Evolutionary conservation across 176 grass and related monocot species (phyloP).

Genomic region (Triticum urartu): DNA sequence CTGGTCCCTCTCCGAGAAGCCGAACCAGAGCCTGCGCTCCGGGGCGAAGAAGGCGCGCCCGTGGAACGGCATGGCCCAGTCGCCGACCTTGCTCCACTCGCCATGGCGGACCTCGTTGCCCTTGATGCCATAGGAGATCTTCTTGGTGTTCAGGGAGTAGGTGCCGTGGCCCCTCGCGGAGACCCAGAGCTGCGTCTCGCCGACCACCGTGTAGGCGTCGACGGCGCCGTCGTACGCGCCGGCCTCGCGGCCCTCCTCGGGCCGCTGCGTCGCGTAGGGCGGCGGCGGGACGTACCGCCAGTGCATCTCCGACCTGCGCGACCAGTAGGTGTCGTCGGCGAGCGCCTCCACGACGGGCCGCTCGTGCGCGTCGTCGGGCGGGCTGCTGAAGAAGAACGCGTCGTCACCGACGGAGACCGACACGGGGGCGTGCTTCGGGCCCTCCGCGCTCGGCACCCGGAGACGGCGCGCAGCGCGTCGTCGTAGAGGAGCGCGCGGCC

Average conservation of each 20-base stretch:
- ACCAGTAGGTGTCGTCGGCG: slow-evolving; percentile 6
- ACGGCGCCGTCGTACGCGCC: neutral
- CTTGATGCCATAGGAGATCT: neutral
- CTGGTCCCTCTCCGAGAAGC: neutral
- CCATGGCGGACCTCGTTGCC: neutral
- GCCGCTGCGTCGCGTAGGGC: neutral
- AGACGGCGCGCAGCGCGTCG: neutral
- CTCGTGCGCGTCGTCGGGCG: neutral
- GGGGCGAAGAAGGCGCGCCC: neutral
- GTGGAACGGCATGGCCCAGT: neutral
- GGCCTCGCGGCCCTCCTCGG: neutral
- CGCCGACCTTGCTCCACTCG: slow-evolving; percentile 4
- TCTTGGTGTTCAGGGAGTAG: neutral
- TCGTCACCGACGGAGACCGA: slow-evolving; percentile 10
- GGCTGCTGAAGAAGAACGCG: slow-evolving; percentile 1
- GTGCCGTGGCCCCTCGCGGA: neutral
- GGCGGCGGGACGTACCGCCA: neutral
- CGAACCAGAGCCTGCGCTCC: slow-evolving; percentile 1
- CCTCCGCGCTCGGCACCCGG: neutral
- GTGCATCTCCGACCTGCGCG: neutral
- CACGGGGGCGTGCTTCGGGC: neutral
- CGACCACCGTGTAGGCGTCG: neutral
- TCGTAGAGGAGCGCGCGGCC: slow-evolving; percentile 9
- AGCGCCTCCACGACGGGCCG: neutral
- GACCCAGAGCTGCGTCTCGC: neutral